These are phyloP conservation scores for Wakefieldia striispora DNA, from an alignment of 768 basidiomycete species.

Conservation along the genomic window DNA sequence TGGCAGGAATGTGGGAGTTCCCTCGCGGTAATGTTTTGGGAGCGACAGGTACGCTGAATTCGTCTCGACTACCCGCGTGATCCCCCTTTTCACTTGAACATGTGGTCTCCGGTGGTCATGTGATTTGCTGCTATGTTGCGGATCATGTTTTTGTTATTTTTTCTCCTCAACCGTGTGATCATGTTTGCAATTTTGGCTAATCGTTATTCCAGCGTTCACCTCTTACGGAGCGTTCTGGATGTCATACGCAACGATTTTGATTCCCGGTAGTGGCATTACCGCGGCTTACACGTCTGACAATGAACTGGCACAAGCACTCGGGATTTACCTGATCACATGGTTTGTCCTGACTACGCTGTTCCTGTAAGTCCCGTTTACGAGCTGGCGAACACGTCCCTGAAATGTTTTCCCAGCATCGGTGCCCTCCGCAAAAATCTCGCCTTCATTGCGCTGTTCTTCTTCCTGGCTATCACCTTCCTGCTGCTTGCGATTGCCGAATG, in stretches of 20 bases:
- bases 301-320: slow-evolving; percentile 58
- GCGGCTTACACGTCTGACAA: slow-evolving; percentile 44
- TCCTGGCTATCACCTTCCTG: slow-evolving; percentile 53
- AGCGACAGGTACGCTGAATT: slow-evolving; percentile 55
- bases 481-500: slow-evolving; percentile 43
- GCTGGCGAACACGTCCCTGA: neutral
- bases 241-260: slow-evolving; percentile 71
- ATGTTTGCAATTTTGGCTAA: slow-evolving; percentile 1
- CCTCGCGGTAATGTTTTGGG: slow-evolving; percentile 68
- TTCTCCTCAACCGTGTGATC: too few relatives aligned
- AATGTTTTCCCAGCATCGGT: slow-evolving; percentile 37
- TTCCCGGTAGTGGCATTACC: slow-evolving; percentile 64
- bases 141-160: too few relatives aligned
- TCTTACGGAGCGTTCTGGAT: slow-evolving; percentile 90
- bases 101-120: neutral
- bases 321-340: slow-evolving; percentile 76
- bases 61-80: neutral
- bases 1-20: slow-evolving; percentile 91
- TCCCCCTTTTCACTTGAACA: neutral
- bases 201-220: slow-evolving; percentile 55
- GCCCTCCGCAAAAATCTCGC: slow-evolving; percentile 49
- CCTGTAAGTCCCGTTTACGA: slow-evolving; percentile 41
- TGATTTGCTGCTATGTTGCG: neutral
- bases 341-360: slow-evolving; percentile 68
- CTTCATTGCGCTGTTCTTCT: slow-evolving; percentile 49